Base-by-base conservation (phyloP, 352 stramenopile species). In the Elongisporangium anandrum region DNA sequence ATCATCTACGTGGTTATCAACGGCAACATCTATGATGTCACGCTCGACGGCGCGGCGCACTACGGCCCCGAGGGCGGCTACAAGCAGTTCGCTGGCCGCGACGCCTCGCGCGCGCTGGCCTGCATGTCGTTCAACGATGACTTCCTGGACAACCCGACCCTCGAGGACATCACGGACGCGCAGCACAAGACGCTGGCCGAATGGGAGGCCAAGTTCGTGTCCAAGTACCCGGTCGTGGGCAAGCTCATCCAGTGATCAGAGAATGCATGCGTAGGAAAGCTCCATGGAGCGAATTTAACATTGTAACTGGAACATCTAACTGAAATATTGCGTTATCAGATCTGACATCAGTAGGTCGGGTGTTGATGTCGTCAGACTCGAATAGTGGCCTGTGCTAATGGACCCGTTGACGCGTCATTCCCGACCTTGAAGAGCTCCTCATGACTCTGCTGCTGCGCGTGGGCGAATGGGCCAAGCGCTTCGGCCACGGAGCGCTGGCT, bases 11-110 rank as follows among this genome's bases (percentile, higher is more conserved):
- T 99, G 45, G 95, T 76, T 20, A 67, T 97, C 4, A 94, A 94
- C 19, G 87, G 94, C 63, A 97, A 97, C 56, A 96, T 99, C 48
- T 99, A 97, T 77, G 97, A 99, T 75, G 91, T 98, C 52, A 98
- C 92, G 20, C 96, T 98, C 69, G 95, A 98, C 54, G 88, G 96
- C 5, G 61, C 82, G 10, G 75, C 86, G 24, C 96, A 98, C 75
- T 99, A 99, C 73, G 93, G 92, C 34, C 81, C 91, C 1, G 90
- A 91, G 41, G 88, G 94, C 19, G 82, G 91, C 38, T 99, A 99
- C 80, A 89, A 97, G 57, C 79, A 92, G 66, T 98, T 99, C 73
- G 97, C 96, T 5, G 97, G 97, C 15, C 90, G 89, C 39, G 96
- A 99, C 68, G 97, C 90, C 57, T 98, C 94, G 16, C 79, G 96